These are phyloP conservation scores for Yamadazyma takamatsuzukensis DNA, from an alignment of 805 yeast genomes.

Conservation along the genomic window DNA sequence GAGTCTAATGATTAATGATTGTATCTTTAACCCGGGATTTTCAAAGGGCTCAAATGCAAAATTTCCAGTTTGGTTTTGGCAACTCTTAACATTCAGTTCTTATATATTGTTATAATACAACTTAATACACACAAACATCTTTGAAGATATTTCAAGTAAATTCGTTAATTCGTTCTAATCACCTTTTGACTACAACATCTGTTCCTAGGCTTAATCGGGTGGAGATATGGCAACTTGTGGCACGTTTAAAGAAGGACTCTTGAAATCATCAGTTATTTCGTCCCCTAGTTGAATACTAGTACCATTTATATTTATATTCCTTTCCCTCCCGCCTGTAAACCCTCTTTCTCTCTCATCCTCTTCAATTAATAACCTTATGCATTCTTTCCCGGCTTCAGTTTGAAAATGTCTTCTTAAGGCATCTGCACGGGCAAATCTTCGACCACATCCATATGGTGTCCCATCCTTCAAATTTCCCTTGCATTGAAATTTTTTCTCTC, in stretches of 20 bases:
- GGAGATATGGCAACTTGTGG: constrained; percentile 41
- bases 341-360: constrained; percentile 34
- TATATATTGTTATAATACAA: too few species aligned
- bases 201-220: constrained; percentile 28
- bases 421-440: constrained; percentile 45
- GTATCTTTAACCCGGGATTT: too few species aligned
- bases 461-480: constrained; percentile 61
- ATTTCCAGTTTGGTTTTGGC: too few species aligned
- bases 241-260: constrained; percentile 16
- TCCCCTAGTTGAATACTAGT: constrained; percentile 3
- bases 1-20: too few species aligned
- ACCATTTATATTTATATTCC: constrained; percentile 1
- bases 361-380: constrained; percentile 37
- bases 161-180: too few species aligned
- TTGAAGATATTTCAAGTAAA: too few species aligned
- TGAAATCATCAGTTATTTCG: constrained; percentile 8
- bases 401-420: constrained; percentile 44
- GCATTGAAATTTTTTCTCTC: constrained; percentile 72
- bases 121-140: too few species aligned
- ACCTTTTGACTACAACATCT: too few species aligned
- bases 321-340: not conserved
- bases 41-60: too few species aligned
- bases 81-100: too few species aligned
- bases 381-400: constrained; percentile 44
- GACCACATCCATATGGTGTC: constrained; percentile 42